A percentile compares a stretch with the other conserved stretches of the same genome.
These are phyloP conservation scores for Saturnispora ahearnii DNA, from an alignment of 805 yeast genomes.

Conservation along the genomic window DNA sequence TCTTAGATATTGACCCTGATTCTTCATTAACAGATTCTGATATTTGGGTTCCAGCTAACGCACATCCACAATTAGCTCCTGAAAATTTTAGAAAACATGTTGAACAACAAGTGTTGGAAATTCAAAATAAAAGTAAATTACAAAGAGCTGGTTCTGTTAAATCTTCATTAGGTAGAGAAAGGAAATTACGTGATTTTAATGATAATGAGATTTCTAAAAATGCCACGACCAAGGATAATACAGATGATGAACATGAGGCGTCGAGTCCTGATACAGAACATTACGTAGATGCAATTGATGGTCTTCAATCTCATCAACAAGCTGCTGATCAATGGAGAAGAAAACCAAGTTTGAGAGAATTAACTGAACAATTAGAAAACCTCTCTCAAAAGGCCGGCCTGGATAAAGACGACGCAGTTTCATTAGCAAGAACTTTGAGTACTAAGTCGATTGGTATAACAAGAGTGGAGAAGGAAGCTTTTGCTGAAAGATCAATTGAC, in stretches of 20 bases:
- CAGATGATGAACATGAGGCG: neutral
- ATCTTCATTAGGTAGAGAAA: conserved; percentile 18
- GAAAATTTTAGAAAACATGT: conserved; percentile 69
- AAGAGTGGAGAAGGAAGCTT: conserved; percentile 38
- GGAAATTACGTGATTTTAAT: conserved; percentile 12
- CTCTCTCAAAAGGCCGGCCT: conserved; percentile 71
- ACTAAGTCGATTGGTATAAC: conserved; percentile 57
- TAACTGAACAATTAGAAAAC: conserved; percentile 66
- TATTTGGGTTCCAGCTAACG: conserved; percentile 92
- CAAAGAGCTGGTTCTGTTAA: conserved; percentile 22
- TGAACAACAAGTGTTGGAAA: conserved; percentile 46
- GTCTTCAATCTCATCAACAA: conserved; percentile 6
- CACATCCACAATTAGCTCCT: conserved; percentile 94
- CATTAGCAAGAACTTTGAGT: conserved; percentile 72
- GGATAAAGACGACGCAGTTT: conserved; percentile 71
- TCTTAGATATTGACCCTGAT: conserved; percentile 13
- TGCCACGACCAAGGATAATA: neutral
- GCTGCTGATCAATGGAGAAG: conserved; percentile 1
- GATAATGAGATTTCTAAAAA: conserved; percentile 1
- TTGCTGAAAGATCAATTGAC: conserved; percentile 18
- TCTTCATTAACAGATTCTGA: conserved; percentile 8
- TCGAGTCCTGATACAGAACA: neutral
- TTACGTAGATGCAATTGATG: conserved; percentile 6
- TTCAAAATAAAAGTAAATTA: conserved; percentile 31
- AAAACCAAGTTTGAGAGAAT: conserved; percentile 57